phyloP scores from a whole-genome alignment of 1,284 basidiomycete genomes.

The Heterobasidion occidentale region DNA sequence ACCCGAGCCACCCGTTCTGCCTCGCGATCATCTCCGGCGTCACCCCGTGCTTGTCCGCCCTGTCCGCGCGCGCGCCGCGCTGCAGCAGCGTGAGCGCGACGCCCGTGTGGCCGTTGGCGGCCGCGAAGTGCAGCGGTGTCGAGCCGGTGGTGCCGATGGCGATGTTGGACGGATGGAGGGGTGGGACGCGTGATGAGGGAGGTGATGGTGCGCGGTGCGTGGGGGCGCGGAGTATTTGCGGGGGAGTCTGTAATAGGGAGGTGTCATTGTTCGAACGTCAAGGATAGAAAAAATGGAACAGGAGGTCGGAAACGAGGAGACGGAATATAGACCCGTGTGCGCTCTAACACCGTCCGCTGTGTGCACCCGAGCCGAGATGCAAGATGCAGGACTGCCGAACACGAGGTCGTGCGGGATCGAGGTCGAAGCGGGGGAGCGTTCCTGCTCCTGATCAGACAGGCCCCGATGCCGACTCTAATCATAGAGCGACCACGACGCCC shows the following conservation, averaged over 20 bases:
- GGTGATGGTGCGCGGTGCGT: conserved; percentile 71
- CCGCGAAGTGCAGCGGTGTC: conserved; percentile 91
- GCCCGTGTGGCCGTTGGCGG: conserved; percentile 79
- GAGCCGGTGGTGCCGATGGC: conserved; percentile 79
- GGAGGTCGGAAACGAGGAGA: not conserved
- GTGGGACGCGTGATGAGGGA: conserved; percentile 76
- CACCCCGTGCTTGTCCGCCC: conserved; percentile 80
- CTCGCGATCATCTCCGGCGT: conserved; percentile 71
- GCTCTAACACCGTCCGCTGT: too few relatives aligned
- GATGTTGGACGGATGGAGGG: conserved; percentile 45
- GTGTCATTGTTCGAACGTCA: not conserved
- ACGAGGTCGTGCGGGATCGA: too few relatives aligned
- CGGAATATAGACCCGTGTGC: not conserved
- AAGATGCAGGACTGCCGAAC: too few relatives aligned
- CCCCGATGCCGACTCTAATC: too few relatives aligned
- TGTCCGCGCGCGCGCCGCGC: conserved; percentile 71
- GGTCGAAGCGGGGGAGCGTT: too few relatives aligned
- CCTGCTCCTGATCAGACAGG: too few relatives aligned
- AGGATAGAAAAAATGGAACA: not conserved
- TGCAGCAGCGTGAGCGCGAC: conserved; percentile 73
- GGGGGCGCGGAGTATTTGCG: conserved; percentile 65
- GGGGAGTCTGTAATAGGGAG: not conserved
- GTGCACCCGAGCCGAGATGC: too few relatives aligned
- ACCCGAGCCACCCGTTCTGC: conserved; percentile 59
- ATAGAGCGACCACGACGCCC: too few relatives aligned